Conservation (phyloP, 2,329 filamentous ascomycete species). For the Xylaria digitata region DNA sequence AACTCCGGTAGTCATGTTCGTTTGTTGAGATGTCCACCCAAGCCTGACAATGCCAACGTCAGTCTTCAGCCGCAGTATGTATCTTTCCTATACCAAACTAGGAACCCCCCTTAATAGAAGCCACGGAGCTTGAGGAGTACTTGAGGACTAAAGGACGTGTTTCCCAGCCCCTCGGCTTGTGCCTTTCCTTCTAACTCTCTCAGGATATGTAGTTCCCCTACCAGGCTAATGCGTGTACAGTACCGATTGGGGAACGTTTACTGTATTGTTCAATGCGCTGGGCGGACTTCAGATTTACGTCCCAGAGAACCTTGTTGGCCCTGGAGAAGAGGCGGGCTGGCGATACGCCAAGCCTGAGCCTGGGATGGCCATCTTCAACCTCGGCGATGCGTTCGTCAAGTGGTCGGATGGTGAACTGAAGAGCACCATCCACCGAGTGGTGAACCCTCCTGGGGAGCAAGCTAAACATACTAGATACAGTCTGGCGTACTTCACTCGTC, state of each 20-base stretch:
- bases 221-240: conserved; percentile 20
- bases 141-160: no score
- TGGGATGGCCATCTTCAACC: conserved; percentile 37
- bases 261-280: conserved; percentile 34
- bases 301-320: conserved; percentile 27
- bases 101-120: background rate
- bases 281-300: conserved; percentile 34
- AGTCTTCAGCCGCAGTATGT: conserved; percentile 35
- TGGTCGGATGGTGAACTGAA: conserved; percentile 36
- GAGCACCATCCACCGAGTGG: conserved; percentile 35
- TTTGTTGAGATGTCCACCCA: conserved; percentile 32
- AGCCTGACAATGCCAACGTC: conserved; percentile 22
- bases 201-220: background rate
- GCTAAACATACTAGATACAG: conserved; percentile 32
- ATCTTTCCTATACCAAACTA: background rate
- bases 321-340: conserved; percentile 34
- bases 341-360: conserved; percentile 35
- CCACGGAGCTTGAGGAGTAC: no score
- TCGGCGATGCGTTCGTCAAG: conserved; percentile 37
- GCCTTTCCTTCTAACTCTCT: background rate
- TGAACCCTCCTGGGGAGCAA: conserved; percentile 32
- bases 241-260: conserved; percentile 36
- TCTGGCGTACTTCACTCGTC: conserved; percentile 35
- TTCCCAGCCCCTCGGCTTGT: no score
- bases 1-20: conserved; percentile 36